A percentile compares a stretch with the other conserved stretches of the same genome.
Conservation (phyloP, 2,329 filamentous ascomycete species). For the Ceratocystis diversiconidia region DNA sequence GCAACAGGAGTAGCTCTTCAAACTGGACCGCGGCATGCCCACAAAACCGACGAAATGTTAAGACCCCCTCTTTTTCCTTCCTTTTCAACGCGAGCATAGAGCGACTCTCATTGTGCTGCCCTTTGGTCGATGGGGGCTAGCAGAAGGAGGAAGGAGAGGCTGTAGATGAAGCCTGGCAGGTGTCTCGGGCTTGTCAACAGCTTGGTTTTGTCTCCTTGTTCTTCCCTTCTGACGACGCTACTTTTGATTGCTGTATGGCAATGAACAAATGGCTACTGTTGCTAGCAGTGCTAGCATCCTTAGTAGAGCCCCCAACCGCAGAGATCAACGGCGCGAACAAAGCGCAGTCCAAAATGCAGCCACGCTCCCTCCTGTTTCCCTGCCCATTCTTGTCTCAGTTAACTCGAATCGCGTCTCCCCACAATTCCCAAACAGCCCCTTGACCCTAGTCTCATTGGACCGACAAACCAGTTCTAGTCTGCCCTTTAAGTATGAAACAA, state of each 20-base stretch:
- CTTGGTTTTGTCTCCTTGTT: not conserved
- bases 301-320: not conserved
- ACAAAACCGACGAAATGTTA: too few relatives aligned
- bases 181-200: not conserved
- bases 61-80: not conserved
- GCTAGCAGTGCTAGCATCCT: too few relatives aligned
- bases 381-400: not conserved
- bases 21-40: too few relatives aligned
- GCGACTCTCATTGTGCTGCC: not conserved
- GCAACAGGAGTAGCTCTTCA: too few relatives aligned
- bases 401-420: not conserved
- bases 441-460: not conserved
- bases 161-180: not conserved
- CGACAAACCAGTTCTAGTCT: not conserved
- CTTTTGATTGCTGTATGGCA: not conserved
- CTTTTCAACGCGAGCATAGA: not conserved
- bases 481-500: not conserved
- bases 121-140: not conserved
- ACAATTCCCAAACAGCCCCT: not conserved
- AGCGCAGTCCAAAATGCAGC: not conserved
- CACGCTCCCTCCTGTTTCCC: not conserved
- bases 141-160: not conserved
- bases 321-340: not conserved
- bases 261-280: not conserved
- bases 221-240: not conserved